A percentile compares a stretch with the other conserved stretches of the same genome.
Evolutionary conservation across 805 yeast species (phyloP).

Genomic region (Sugiyamaella mastotermitis): DNA sequence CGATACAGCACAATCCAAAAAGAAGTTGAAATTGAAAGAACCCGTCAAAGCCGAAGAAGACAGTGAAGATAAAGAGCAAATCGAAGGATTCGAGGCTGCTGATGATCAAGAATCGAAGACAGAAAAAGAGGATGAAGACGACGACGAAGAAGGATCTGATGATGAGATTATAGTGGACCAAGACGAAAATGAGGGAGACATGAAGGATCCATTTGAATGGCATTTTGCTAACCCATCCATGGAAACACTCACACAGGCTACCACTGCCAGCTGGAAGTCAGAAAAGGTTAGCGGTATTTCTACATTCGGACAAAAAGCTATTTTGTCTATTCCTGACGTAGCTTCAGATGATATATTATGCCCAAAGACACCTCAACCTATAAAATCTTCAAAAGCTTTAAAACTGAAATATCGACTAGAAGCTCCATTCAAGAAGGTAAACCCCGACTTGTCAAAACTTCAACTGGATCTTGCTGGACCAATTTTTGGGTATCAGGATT

Average conservation of each 20-base stretch:
- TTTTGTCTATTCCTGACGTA: constrained; percentile 12
- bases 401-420: constrained; percentile 19
- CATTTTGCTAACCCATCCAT: constrained; percentile 58
- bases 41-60: constrained; percentile 4
- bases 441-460: constrained; percentile 33
- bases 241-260: neutral
- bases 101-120: constrained; percentile 22
- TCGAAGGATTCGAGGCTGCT: constrained; percentile 24
- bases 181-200: constrained; percentile 35
- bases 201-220: constrained; percentile 64
- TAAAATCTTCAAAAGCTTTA: constrained; percentile 8
- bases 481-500: constrained; percentile 66
- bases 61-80: constrained; percentile 16
- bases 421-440: constrained; percentile 16
- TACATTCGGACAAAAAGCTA: constrained; percentile 21
- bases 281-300: constrained; percentile 15
- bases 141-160: constrained; percentile 16
- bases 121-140: constrained; percentile 25
- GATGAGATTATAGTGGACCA: constrained; percentile 22
- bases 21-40: constrained; percentile 19
- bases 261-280: constrained; percentile 10
- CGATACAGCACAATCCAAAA: constrained; percentile 33
- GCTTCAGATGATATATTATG: neutral
- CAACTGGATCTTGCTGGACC: constrained; percentile 56
- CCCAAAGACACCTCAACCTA: neutral